A percentile compares a stretch with the other conserved stretches of the same genome.
These are phyloP conservation scores for Pichia gijzeniarum DNA, from an alignment of 805 yeast species.

Conservation along the genomic window DNA sequence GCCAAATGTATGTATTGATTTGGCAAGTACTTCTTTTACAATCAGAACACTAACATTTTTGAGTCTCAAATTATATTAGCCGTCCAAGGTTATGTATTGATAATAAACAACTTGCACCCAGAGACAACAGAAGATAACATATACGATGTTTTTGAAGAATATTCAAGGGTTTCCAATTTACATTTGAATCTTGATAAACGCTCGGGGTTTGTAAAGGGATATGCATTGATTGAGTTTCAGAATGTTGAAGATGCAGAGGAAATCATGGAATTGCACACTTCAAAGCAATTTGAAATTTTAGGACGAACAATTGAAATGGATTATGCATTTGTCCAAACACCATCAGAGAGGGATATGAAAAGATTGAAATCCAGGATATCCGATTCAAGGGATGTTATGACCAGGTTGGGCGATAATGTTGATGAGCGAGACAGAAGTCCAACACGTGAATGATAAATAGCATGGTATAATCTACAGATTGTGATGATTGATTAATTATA, in stretches of 20 bases:
- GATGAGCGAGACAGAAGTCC: slow-evolving; percentile 9
- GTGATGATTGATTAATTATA: background rate
- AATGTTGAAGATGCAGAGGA: slow-evolving; percentile 28
- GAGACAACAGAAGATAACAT: slow-evolving; percentile 42
- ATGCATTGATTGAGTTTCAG: slow-evolving; percentile 35
- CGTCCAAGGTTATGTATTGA: slow-evolving; percentile 38
- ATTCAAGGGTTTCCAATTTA: slow-evolving; percentile 32
- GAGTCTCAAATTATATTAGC: slow-evolving; percentile 18
- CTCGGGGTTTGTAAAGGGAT: slow-evolving; percentile 39
- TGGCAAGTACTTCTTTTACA: no score
- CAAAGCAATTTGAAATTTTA: slow-evolving; percentile 28
- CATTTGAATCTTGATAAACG: slow-evolving; percentile 38
- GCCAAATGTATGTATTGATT: slow-evolving; percentile 11
- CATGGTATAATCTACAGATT: background rate
- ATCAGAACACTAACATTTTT: background rate
- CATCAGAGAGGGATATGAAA: background rate
- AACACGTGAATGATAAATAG: background rate
- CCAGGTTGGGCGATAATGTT: background rate
- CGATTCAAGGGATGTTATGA: background rate
- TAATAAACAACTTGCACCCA: slow-evolving; percentile 36
- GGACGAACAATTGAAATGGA: slow-evolving; percentile 31
- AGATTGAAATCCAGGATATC: background rate
- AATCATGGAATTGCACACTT: slow-evolving; percentile 23
- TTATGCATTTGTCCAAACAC: slow-evolving; percentile 32
- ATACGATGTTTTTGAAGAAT: slow-evolving; percentile 36